Evolutionary conservation across 169 alveolate genomes (phyloP), one percentile per base, ranked within the genome.

Genomic region (Blepharisma undulans): DNA sequence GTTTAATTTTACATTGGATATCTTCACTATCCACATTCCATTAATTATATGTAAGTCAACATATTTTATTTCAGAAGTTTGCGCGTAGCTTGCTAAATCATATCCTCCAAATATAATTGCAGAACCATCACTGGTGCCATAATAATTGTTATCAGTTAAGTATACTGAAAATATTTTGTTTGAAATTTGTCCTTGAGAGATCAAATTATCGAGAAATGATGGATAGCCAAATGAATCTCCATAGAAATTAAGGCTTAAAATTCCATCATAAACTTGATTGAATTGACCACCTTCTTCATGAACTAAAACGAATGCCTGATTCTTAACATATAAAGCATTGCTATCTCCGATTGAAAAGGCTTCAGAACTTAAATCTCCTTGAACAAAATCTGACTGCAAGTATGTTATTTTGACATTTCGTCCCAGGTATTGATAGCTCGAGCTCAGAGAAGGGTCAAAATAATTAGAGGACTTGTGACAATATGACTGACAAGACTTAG

Each of bases 241-340:
- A 5, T 80, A 74, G 72, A 76, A 89, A 0, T 71, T 90, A 4
- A 89, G 36, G 10, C 93, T 90, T 71, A 89, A 81, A 90, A 90
- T 93, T 22, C 88, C 88, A 59, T 71, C 82, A 30, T 72, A 29
- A 5, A 82, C 72, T n/a, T 29, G 7, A n/a, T 71, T 60, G 8
- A 72, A 27, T 33, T 91, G 91, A 61, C 89, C 92, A 72, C 72
- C 74, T 59, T 93, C 84, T 19, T 86, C n/a, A 36, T 93, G 91
- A 8, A 93, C 87, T 91, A 89, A 92, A 2, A 78, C 93, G 30
- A 93, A 93, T 7, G 61, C 32, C 59, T 89, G 94, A 27, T 93
- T 84, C 25, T 72, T 72, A 21, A 93, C 36, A 72, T 76, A 82
- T 6, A 91, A 32, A 8, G 61, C 21, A 29, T 3, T 10, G 66